Evolutionary conservation across 2,329 filamentous ascomycete genomes (phyloP).

Genomic region (Trichoderma hamatum): DNA sequence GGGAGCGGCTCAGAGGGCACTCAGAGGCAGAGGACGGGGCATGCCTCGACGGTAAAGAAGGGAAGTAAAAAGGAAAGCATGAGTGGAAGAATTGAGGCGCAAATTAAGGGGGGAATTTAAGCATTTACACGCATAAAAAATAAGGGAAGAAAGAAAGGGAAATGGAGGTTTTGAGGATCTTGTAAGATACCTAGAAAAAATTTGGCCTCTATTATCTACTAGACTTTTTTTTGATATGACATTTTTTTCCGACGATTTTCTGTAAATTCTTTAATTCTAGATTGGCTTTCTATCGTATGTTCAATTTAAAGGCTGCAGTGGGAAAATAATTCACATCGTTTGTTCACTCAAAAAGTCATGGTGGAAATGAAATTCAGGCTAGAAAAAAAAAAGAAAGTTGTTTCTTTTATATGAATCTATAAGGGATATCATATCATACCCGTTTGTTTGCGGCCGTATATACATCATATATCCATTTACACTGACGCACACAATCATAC

Average conservation of each 20-base stretch:
- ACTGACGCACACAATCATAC: not conserved
- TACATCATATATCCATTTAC: not conserved
- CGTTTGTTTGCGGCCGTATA: not conserved
- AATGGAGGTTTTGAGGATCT: slow-evolving; percentile 37
- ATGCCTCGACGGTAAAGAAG: slow-evolving; percentile 76
- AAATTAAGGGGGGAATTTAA: slow-evolving; percentile 1
- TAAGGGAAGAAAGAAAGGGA: slow-evolving; percentile 22
- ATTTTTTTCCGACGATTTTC: not conserved
- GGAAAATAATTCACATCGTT: not conserved
- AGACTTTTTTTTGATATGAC: slow-evolving; percentile 20
- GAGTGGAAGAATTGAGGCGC: not conserved
- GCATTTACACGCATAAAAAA: slow-evolving; percentile 44
- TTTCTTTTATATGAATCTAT: slow-evolving; percentile 20
- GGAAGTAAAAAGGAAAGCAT: slow-evolving; percentile 10
- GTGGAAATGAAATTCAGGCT: no score
- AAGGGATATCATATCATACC: slow-evolving; percentile 20
- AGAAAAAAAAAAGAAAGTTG: not conserved
- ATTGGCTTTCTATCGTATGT: not conserved
- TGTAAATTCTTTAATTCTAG: not conserved
- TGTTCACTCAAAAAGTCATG: no score
- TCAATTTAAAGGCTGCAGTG: not conserved
- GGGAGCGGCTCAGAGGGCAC: slow-evolving; percentile 83
- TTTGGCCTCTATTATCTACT: slow-evolving; percentile 33
- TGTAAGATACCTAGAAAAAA: slow-evolving; percentile 41
- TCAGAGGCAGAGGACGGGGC: slow-evolving; percentile 80